Evolutionary conservation across 148 eudicot species (phyloP).

Genomic region (Simmondsia chinensis): DNA sequence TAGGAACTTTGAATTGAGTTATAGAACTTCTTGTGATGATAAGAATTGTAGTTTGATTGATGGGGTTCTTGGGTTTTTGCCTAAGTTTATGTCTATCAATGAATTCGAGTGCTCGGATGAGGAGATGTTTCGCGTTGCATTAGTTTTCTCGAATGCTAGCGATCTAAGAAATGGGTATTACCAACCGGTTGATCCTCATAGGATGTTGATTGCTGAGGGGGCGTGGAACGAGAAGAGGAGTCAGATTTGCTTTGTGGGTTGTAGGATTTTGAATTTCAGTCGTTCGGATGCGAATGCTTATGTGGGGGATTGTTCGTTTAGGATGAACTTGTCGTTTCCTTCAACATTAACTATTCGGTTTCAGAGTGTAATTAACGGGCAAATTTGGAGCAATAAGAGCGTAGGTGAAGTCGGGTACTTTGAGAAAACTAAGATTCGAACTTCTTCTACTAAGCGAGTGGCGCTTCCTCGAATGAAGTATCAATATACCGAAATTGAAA

Average conservation of each 20-base stretch:
- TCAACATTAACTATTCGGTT: slow-evolving; percentile 42
- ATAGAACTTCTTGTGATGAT: slow-evolving; percentile 37
- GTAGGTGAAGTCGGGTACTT: slow-evolving; percentile 44
- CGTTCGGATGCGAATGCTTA: slow-evolving; percentile 33
- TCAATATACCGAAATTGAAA: slow-evolving; percentile 38
- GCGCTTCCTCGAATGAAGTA: slow-evolving; percentile 39
- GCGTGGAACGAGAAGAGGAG: slow-evolving; percentile 49
- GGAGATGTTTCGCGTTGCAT: slow-evolving; percentile 39
- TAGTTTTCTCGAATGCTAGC: slow-evolving; percentile 36
- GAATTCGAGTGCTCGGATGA: slow-evolving; percentile 40
- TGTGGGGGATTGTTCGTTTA: slow-evolving; percentile 61
- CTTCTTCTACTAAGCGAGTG: slow-evolving; percentile 22
- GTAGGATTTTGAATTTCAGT: slow-evolving; percentile 42
- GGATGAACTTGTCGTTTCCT: slow-evolving; percentile 59
- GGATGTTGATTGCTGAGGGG: slow-evolving; percentile 70
- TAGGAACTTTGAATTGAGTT: slow-evolving; percentile 34
- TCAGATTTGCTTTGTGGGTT: slow-evolving; percentile 57
- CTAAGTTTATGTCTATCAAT: slow-evolving; percentile 44
- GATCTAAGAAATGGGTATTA: slow-evolving; percentile 18
- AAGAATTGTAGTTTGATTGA: slow-evolving; percentile 47
- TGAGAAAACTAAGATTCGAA: slow-evolving; percentile 36
- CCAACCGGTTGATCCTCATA: slow-evolving; percentile 45
- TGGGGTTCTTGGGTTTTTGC: slow-evolving; percentile 30
- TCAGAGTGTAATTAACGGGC: slow-evolving; percentile 58
- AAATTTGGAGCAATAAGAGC: slow-evolving; percentile 64